Conservation (phyloP, 2,329 filamentous ascomycete genomes). For the Alternaria ethzedia region DNA sequence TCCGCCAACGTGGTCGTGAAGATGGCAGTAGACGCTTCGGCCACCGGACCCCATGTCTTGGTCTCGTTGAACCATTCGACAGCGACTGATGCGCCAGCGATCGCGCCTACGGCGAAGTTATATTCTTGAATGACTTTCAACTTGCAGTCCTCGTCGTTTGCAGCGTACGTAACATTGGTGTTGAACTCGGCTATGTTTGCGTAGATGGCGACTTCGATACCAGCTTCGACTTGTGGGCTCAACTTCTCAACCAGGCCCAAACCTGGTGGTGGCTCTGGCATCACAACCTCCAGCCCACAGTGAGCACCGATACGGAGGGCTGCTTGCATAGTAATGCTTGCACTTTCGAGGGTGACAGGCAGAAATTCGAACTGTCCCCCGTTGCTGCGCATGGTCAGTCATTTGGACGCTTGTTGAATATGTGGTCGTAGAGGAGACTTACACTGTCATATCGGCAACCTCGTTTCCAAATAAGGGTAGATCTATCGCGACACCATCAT, state of each 20-base stretch:
- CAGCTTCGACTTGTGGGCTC: constrained; percentile 22
- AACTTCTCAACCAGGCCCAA: no score
- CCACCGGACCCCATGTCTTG: constrained; percentile 59
- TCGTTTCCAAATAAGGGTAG: constrained; percentile 60
- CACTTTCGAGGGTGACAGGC: constrained; percentile 58
- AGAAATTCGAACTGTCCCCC: constrained; percentile 64
- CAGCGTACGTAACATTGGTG: constrained; percentile 57
- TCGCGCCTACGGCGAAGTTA: constrained; percentile 59
- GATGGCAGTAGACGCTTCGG: constrained; percentile 57
- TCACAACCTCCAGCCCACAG: constrained; percentile 44
- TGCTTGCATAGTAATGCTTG: constrained; percentile 55
- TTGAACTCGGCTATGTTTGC: constrained; percentile 62
- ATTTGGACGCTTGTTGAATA: not conserved
- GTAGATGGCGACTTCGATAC: constrained; percentile 58
- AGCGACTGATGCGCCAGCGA: constrained; percentile 60
- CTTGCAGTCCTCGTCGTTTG: constrained; percentile 51
- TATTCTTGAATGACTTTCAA: constrained; percentile 59
- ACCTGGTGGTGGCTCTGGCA: not conserved
- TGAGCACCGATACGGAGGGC: constrained; percentile 57
- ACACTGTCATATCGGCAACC: constrained; percentile 59
- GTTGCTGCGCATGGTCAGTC: constrained; percentile 44
- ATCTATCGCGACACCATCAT: constrained; percentile 58
- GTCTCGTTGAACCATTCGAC: constrained; percentile 32
- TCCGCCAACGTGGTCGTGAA: constrained; percentile 60
- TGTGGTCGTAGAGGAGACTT: constrained; percentile 34